These are phyloP conservation scores for Hortiboletus flavorubellus DNA, from an alignment of 768 basidiomycete genomes.

Conservation along the genomic window DNA sequence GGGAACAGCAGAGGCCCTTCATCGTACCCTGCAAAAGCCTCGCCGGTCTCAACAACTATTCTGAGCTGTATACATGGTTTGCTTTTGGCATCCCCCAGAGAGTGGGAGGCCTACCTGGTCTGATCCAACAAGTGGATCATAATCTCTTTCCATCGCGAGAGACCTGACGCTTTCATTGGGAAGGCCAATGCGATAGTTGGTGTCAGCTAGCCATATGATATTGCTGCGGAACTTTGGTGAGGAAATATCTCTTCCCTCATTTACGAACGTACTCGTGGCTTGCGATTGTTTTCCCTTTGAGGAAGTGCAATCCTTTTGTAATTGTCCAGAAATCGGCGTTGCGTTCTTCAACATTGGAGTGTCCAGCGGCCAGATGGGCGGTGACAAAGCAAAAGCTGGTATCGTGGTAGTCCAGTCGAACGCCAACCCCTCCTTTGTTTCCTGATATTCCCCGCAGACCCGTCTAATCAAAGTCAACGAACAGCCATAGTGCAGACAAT, in stretches of 20 bases:
- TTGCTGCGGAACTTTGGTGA: constrained; percentile 52
- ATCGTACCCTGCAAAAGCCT: constrained; percentile 77
- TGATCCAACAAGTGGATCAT: constrained; percentile 69
- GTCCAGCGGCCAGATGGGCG: constrained; percentile 96
- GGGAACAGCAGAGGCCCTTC: constrained; percentile 91
- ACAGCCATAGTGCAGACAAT: not conserved
- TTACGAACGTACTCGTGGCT: constrained; percentile 76
- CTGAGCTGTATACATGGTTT: constrained; percentile 51
- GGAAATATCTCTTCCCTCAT: not conserved
- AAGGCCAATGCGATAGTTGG: constrained; percentile 91
- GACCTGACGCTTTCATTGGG: constrained; percentile 77
- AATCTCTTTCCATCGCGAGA: constrained; percentile 60
- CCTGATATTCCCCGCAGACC: constrained; percentile 92
- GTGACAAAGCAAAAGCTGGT: constrained; percentile 95
- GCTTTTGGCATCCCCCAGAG: not conserved
- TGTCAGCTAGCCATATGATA: constrained; percentile 91
- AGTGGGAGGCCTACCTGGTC: constrained; percentile 69
- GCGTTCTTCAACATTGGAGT: constrained; percentile 83
- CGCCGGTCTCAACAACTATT: constrained; percentile 64
- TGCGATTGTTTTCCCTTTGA: constrained; percentile 82
- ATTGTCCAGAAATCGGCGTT: constrained; percentile 94
- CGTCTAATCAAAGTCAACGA: constrained; percentile 46
- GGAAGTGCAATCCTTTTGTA: constrained; percentile 76
- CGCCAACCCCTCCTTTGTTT: constrained; percentile 95
- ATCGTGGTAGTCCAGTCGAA: constrained; percentile 88